Evolutionary conservation across 1,284 basidiomycete species (phyloP).

Genomic region (Tilletiopsis washingtonensis): DNA sequence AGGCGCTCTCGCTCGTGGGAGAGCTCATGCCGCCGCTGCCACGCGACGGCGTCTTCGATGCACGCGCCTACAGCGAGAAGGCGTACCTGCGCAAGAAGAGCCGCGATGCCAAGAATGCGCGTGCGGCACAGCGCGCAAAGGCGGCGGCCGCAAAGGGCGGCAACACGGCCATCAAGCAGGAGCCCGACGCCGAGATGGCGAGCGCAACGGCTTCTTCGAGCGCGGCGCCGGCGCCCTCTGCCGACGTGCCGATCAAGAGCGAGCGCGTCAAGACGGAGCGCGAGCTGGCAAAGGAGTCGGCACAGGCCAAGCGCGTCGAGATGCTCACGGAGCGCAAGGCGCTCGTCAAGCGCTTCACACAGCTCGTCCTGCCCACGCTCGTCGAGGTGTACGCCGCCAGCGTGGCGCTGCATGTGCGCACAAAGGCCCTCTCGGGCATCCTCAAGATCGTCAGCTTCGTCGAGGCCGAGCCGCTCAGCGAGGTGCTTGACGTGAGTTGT

Average conservation of each 20-base stretch:
- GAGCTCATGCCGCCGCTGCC: constrained; percentile 42
- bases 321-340: constrained; percentile 27
- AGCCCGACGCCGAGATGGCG: constrained; percentile 1
- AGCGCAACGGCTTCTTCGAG: neutral
- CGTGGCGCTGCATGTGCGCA: constrained; percentile 29
- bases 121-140: neutral
- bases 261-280: constrained; percentile 18
- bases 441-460: constrained; percentile 42
- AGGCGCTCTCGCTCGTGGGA: constrained; percentile 36
- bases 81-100: constrained; percentile 52
- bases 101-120: neutral
- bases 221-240: neutral
- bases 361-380: constrained; percentile 40
- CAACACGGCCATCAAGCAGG: neutral
- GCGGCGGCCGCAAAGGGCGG: neutral
- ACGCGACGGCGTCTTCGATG: constrained; percentile 84
- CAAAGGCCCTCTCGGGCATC: constrained; percentile 34
- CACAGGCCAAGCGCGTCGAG: constrained; percentile 28
- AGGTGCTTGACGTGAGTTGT: constrained; percentile 18
- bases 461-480: constrained; percentile 25
- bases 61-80: constrained; percentile 80
- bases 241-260: no score
- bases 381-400: constrained; percentile 43
- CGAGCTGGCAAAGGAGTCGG: constrained; percentile 26
- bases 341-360: constrained; percentile 36